Conservation (phyloP, 2,329 filamentous ascomycete species). For the Chaetomium sp. region DNA sequence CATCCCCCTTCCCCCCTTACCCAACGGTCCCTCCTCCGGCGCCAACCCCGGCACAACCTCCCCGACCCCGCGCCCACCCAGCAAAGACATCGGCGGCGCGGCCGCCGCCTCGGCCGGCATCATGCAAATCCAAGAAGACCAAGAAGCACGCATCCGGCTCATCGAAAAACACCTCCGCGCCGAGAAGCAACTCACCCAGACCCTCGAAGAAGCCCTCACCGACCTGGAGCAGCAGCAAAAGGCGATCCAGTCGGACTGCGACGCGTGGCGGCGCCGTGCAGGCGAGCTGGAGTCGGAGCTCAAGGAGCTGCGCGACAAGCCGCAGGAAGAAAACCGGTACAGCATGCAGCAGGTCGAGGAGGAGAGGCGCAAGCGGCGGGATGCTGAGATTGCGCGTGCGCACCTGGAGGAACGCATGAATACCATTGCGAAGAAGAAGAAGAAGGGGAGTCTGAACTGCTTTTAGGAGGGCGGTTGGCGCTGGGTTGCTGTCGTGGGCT, state of each 20-base stretch:
- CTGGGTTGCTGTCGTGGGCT: neutral
- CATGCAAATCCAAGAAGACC: constrained; percentile 82
- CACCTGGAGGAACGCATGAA: constrained; percentile 95
- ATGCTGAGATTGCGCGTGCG: constrained; percentile 80
- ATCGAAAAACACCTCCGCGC: constrained; percentile 96
- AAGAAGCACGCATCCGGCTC: constrained; percentile 87
- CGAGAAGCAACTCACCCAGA: constrained; percentile 92
- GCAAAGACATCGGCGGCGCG: constrained; percentile 62
- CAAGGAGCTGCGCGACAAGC: constrained; percentile 39
- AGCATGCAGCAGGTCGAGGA: constrained; percentile 90
- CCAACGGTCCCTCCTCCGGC: constrained; percentile 44
- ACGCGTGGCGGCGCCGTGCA: constrained; percentile 84
- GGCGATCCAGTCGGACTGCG: constrained; percentile 84
- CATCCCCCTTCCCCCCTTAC: constrained; percentile 90
- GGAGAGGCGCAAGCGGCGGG: constrained; percentile 84
- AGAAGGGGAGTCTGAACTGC: constrained; percentile 93
- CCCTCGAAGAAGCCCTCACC: constrained; percentile 88
- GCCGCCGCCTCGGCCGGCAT: constrained; percentile 29
- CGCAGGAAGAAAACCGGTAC: constrained; percentile 52
- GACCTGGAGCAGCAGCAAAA: constrained; percentile 89
- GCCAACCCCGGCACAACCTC: constrained; percentile 37
- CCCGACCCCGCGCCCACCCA: constrained; percentile 62
- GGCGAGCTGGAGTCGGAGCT: constrained; percentile 66
- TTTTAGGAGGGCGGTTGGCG: constrained; percentile 54
- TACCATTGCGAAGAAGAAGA: constrained; percentile 82